Evolutionary conservation across 202 grass and related monocot species (phyloP), one percentile per base, ranked within the genome.

Genomic region (Panicum virgatum): DNA sequence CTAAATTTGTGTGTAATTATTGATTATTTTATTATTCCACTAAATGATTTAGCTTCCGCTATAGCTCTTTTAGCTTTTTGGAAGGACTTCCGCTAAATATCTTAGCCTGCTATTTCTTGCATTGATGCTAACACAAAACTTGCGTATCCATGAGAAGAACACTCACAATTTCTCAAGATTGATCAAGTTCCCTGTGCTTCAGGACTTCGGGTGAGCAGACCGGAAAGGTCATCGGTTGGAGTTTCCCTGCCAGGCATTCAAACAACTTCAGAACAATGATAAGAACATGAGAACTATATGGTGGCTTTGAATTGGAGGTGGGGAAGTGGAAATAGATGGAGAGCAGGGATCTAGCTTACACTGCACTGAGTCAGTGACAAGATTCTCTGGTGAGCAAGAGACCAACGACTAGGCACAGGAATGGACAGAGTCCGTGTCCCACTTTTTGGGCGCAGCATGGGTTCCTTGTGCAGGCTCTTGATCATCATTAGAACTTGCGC

Each of bases 351-450:
- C 50, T 43, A 29, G 70, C 83, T 87, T 82, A 97, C 94, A 97
- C 58, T 73, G 66, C 66, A 66, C 63, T 88, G 70, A 57, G 1
- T 59, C 56, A 27, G 11, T 13, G 23, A 94, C 94, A 19, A 82
- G 56, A 78, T 82, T 82, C 44, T 88, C 84, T 6, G 76, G 19
- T 7, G 89, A 97, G 76, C 94, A 94, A n/a, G 94, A 86, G 64
- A 97, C 67, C 69, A 86, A 90, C 57, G 87, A 68, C 89, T 89
- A 97, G 82, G 67, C 88, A 79, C 91, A 97, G 72, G 87, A 89
- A 88, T 93, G 85, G 12, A 90, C 89, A 8, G 89, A 92, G 84
- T 86, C 16, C 68, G 52, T 48, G 66, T 94, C 89, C 91, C 91
- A 97, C 80, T 84, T 92, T 59, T 88, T 83, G 70, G 93, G 75